Evolutionary conservation across 2,329 filamentous ascomycete genomes (phyloP).

Genomic region (Ascochyta viciae-villosae): DNA sequence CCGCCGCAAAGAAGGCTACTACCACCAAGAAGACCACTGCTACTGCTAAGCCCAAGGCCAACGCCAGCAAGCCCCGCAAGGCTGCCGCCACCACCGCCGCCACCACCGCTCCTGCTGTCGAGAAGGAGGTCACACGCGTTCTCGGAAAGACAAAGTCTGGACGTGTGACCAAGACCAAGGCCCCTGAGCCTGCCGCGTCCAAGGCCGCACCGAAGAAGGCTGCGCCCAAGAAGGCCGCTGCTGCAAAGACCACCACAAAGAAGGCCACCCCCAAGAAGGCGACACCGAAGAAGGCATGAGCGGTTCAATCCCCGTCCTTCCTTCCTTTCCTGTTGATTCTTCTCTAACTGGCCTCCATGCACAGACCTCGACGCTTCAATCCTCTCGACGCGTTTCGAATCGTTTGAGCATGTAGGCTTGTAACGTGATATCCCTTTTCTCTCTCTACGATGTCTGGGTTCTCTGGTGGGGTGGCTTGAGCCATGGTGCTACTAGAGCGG

Average conservation of each 20-base stretch:
- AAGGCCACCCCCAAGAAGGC: conserved; percentile 53
- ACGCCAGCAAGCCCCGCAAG: conserved; percentile 55
- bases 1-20: conserved; percentile 43
- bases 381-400: conserved; percentile 3
- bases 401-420: conserved; percentile 20
- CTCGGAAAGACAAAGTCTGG: conserved; percentile 86
- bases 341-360: conserved; percentile 27
- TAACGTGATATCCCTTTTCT: conserved; percentile 45
- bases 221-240: conserved; percentile 47
- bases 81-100: conserved; percentile 46
- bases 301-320: conserved; percentile 10
- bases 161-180: conserved; percentile 76
- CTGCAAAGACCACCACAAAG: conserved; percentile 55
- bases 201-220: conserved; percentile 37
- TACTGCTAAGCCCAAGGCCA: conserved; percentile 51
- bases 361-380: conserved; percentile 13
- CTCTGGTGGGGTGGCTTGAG: conserved; percentile 16
- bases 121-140: conserved; percentile 71
- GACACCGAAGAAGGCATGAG: conserved; percentile 45
- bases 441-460: conserved; percentile 26
- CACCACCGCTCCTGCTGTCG: conserved; percentile 64
- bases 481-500: conserved; percentile 24
- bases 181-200: conserved; percentile 48
- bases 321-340: conserved; percentile 36
- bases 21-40: conserved; percentile 44